Evolutionary conservation across 2,329 filamentous ascomycete species (phyloP), one percentile per base, ranked within the genome.

Genomic region (Davidsoniella virescens): DNA sequence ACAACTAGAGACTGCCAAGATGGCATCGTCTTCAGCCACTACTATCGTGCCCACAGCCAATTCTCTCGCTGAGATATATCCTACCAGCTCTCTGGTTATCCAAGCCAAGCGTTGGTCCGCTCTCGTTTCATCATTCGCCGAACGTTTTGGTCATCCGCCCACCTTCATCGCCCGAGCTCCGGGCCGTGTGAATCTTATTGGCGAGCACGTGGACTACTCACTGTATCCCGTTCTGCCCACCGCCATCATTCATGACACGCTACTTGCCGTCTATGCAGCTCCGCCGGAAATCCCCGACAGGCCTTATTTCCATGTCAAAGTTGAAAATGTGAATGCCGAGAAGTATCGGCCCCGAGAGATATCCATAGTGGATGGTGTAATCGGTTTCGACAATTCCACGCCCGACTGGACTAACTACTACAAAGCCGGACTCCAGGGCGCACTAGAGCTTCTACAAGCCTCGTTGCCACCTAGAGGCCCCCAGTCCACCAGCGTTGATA

Each of bases 371-470:
- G 5, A 18, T 17, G 47, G 29, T 7, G 52, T 29, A 25, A 73
- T 90, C n/a, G 75, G 82, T 18, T 94, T 98, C 59, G 87, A 96
- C 64, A 76, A 86, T 6, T 80, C 78, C 16, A 76, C 82, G 57
- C 84, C 93, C 57, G 87, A 95, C 67, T 98, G 92, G 92, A 84
- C 87, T 52, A 98, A 96, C 64, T 98, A 98, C 72, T 96, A 98
- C 76, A 93, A 92, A 68, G 85, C 87, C 49, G 92, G 92, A 0
- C 70, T 96, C 46, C 72, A 78, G 36, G 92, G 88, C 26, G 90
- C 90, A 1, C 67, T 94, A 51, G 76, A 84, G 58, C 71, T 94
- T 53, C 69, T 98, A 56, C 73, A 78, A 61, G 77, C 80, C 65
- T 82, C 82, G 62, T 59, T 57, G 18, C 20, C n/a, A 5, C 9